A percentile compares a stretch with the other conserved stretches of the same genome.
phyloP scores from a whole-genome alignment of 2,329 filamentous ascomycete species.

The Huntiella bhutanensis region DNA sequence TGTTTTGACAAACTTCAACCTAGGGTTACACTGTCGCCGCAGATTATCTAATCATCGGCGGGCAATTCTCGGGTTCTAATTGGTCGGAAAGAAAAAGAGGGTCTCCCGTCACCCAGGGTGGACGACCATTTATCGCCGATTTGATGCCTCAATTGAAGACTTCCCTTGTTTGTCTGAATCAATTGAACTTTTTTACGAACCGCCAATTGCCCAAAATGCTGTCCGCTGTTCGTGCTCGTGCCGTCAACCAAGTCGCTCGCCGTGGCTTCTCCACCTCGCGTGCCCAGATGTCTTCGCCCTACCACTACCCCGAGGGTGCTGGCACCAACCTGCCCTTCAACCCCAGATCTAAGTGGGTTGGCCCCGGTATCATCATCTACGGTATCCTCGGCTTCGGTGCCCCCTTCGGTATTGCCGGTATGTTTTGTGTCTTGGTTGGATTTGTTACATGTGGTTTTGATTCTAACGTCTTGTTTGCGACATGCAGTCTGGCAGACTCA shows the following conservation, averaged over 20 bases:
- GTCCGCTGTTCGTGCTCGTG: constrained; percentile 39
- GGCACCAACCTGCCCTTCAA: constrained; percentile 95
- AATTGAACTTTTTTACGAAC: too few relatives aligned
- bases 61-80: not conserved
- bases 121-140: too few relatives aligned
- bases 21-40: not conserved
- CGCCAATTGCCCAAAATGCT: constrained; percentile 46
- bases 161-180: too few relatives aligned
- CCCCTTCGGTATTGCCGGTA: constrained; percentile 45
- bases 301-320: constrained; percentile 96
- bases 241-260: constrained; percentile 48
- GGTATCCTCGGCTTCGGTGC: constrained; percentile 34
- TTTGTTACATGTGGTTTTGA: not conserved
- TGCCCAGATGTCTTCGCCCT: constrained; percentile 67
- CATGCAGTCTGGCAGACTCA: constrained; percentile 30
- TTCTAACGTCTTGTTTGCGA: not conserved
- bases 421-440: constrained; percentile 17
- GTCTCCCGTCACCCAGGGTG: too few relatives aligned
- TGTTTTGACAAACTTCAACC: not conserved
- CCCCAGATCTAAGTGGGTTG: constrained; percentile 74
- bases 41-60: constrained; percentile 1
- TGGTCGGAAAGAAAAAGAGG: not conserved
- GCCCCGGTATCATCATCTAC: constrained; percentile 64
- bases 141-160: too few relatives aligned
- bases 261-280: constrained; percentile 90